A percentile compares a stretch with the other conserved stretches of the same genome.
Evolutionary conservation across 2,329 filamentous ascomycete genomes (phyloP).

Genomic region (Fonsecaea pedrosoi): DNA sequence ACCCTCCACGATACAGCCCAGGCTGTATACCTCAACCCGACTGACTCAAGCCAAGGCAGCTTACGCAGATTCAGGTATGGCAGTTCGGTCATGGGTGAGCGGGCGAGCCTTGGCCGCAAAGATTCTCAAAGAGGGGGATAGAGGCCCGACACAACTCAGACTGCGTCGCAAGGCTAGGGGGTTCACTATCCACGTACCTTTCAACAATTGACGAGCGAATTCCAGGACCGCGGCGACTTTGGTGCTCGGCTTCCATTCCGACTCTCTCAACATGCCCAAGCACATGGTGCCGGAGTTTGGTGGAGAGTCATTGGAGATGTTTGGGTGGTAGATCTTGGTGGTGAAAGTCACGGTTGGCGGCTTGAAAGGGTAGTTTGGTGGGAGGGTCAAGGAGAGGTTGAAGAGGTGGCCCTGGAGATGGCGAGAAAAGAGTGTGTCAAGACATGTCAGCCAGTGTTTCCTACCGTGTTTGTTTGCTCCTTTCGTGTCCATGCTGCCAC

Average conservation of each 20-base stretch:
- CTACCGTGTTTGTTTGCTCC: background rate
- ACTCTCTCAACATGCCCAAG: constrained; percentile 78
- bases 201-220: constrained; percentile 74
- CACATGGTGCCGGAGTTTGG: constrained; percentile 78
- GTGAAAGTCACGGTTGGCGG: constrained; percentile 78
- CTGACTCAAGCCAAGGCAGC: background rate
- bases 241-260: constrained; percentile 90
- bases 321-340: constrained; percentile 95
- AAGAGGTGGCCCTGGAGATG: constrained; percentile 71
- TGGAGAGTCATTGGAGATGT: constrained; percentile 60
- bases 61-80: background rate
- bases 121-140: background rate
- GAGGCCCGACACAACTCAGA: background rate
- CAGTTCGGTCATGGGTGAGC: background rate
- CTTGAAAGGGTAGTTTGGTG: constrained; percentile 87
- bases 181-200: constrained; percentile 32
- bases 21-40: background rate
- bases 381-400: constrained; percentile 74
- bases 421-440: background rate
- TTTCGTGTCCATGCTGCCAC: background rate
- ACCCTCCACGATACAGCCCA: background rate
- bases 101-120: background rate
- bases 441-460: background rate
- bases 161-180: background rate
- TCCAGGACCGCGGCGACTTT: constrained; percentile 77